A percentile compares a stretch with the other conserved stretches of the same genome.
Conservation (phyloP, 2,329 filamentous ascomycete genomes). For the Lasiodiplodia theobromae region DNA sequence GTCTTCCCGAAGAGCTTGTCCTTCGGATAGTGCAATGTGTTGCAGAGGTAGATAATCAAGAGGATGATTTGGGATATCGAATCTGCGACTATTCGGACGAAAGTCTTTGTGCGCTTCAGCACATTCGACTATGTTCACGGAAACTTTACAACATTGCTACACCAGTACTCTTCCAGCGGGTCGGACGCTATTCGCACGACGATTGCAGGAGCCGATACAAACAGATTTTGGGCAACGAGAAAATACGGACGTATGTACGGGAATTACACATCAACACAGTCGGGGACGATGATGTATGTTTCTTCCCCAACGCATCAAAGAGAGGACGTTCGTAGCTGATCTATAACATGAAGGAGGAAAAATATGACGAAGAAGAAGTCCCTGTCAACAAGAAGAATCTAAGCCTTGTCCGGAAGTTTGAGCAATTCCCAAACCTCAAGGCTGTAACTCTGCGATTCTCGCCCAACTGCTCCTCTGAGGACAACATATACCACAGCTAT, state of each 20-base stretch:
- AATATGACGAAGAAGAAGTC: neutral
- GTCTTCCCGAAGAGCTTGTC: neutral
- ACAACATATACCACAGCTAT: neutral
- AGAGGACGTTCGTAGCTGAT: neutral
- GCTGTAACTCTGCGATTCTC: neutral
- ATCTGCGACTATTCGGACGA: neutral
- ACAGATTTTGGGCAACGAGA: neutral
- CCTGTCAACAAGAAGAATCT: neutral
- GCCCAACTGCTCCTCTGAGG: neutral
- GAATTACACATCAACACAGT: neutral
- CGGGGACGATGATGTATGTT: neutral
- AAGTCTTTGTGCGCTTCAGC: neutral
- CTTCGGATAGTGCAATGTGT: neutral
- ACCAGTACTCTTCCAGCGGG: neutral
- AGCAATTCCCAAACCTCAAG: slow-evolving; percentile 1
- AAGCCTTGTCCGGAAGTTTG: neutral
- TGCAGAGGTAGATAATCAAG: neutral
- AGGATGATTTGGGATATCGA: neutral
- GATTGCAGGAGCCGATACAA: neutral
- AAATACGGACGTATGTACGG: neutral
- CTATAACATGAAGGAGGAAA: too few species aligned
- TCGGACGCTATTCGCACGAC: neutral
- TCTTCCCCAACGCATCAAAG: too few species aligned
- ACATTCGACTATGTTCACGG: neutral
- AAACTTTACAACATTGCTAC: neutral